Percentiles rank a stretch among this genome's conserved stretches.
These are phyloP conservation scores for Pleurotus giganteus DNA, from an alignment of 768 basidiomycete genomes.

Conservation along the genomic window DNA sequence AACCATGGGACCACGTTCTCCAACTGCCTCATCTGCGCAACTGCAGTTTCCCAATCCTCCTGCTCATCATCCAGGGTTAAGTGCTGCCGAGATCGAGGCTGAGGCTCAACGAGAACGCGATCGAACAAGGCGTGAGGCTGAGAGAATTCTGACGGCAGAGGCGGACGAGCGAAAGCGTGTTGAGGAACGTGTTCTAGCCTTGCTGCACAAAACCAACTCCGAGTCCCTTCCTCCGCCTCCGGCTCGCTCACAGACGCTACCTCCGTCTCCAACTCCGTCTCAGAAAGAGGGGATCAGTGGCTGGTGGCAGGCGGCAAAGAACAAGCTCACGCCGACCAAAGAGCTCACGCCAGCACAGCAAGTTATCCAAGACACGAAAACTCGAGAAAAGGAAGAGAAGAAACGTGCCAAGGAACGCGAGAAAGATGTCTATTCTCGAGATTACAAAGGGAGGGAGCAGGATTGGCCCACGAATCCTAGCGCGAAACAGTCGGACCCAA, in stretches of 20 bases:
- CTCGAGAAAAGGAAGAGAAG: constrained; percentile 56
- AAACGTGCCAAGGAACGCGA: constrained; percentile 48
- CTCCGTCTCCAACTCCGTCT: constrained; percentile 62
- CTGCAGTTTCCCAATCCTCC: constrained; percentile 32
- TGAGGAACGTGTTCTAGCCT: constrained; percentile 75
- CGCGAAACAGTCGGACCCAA: constrained; percentile 55
- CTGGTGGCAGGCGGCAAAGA: constrained; percentile 80
- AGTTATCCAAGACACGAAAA: constrained; percentile 72
- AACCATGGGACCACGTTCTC: constrained; percentile 40
- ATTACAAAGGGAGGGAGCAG: constrained; percentile 39
- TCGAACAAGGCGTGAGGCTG: constrained; percentile 71
- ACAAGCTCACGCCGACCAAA: constrained; percentile 75
- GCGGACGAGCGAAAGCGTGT: constrained; percentile 64
- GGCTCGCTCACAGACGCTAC: constrained; percentile 53
- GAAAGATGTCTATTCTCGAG: constrained; percentile 49
- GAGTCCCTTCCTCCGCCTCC: constrained; percentile 56
- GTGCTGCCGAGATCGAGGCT: constrained; percentile 77
- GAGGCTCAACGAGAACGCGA: constrained; percentile 80
- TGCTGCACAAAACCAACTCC: constrained; percentile 49
- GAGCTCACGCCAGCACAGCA: constrained; percentile 87
- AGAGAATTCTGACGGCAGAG: constrained; percentile 70
- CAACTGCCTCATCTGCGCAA: constrained; percentile 13
- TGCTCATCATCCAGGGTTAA: constrained; percentile 23
- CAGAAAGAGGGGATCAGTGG: constrained; percentile 54
- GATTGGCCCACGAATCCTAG: constrained; percentile 58